A percentile compares a stretch with the other conserved stretches of the same genome.
These are phyloP conservation scores for Boletus pseudo-olivaceus DNA, from an alignment of 768 basidiomycete species.

Conservation along the genomic window DNA sequence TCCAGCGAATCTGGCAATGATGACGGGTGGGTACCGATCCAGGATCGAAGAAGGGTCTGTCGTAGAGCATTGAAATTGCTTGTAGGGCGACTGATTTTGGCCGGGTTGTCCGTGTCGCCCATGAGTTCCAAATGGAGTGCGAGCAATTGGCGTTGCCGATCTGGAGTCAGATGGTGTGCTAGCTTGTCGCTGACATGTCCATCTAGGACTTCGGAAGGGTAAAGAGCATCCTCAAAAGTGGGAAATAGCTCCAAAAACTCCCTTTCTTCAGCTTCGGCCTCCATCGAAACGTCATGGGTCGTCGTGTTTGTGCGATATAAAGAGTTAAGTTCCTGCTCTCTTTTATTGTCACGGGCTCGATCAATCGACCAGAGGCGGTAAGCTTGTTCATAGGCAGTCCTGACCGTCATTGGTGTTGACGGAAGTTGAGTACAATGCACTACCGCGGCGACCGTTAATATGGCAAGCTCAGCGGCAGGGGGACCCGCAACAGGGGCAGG, in stretches of 20 bases:
- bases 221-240: conserved; percentile 62
- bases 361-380: conserved; percentile 84
- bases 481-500: conserved; percentile 9
- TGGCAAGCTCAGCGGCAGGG: conserved; percentile 27
- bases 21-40: conserved; percentile 30
- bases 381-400: conserved; percentile 61
- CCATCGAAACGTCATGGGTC: conserved; percentile 53
- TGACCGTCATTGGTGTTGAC: conserved; percentile 30
- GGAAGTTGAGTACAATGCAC: conserved; percentile 21
- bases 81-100: not conserved
- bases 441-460: conserved; percentile 46
- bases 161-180: conserved; percentile 29
- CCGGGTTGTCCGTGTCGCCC: conserved; percentile 2
- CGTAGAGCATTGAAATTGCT: conserved; percentile 34
- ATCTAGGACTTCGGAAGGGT: conserved; percentile 12
- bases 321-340: conserved; percentile 60
- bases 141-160: conserved; percentile 36
- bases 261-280: conserved; percentile 74
- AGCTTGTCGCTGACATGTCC: not conserved
- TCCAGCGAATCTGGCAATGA: conserved; percentile 48
- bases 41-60: conserved; percentile 30
- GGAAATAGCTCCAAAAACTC: conserved; percentile 89
- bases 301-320: conserved; percentile 68
- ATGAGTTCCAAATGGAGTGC: conserved; percentile 49
- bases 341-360: conserved; percentile 62